Evolutionary conservation across 768 basidiomycete genomes (phyloP), one percentile per base, ranked within the genome.

Genomic region (Dioszegia aurantiaca): DNA sequence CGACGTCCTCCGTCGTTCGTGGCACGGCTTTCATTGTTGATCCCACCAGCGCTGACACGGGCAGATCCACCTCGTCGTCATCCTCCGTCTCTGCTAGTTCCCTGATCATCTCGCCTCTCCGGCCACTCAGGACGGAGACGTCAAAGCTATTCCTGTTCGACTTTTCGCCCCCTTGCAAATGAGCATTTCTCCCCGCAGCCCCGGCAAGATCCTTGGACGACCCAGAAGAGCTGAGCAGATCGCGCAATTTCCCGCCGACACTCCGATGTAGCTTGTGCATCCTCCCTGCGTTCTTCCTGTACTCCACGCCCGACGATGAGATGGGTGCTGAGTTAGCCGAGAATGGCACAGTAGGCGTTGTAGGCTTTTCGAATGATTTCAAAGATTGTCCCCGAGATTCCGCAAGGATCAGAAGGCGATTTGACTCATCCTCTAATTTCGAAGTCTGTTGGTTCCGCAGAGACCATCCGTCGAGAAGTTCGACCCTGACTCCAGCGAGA

Each of bases 261-360:
- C 63, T 67, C 28, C 61, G 41, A 45, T 68, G 69, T 2, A 69
- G 59, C 41, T 73, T 73, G 43, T 68, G 72, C 55, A 64, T 66
- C 46, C 64, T 64, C 37, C 21, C 53, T 40, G 11, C 41, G 47
- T 51, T 23, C 36, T 66, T 66, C 43, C 59, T 67, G 56, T 56
- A 42, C 40, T 69, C 67, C 23, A 67, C 43, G 8, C 59, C 63
- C 1, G 58, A 41, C 2, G 65, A 62, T 1, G 63, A 64, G 1
- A 67, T 45, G 1, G 63, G 56, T 23, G 62, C 59, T 11, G 55
- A 41, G 16, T 51, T 41, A 21, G 47, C 51, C 11, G 36, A 27
- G 26, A 9, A 48, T 42, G 28, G 49, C n/a, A 27, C 21, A 33
- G n/a, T 45, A 36, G 33, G 54, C 2, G 54, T 31, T 11, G 17